Evolutionary conservation across 164 flowering plant genomes (phyloP).

Genomic region (Vitis rotundifolia): DNA sequence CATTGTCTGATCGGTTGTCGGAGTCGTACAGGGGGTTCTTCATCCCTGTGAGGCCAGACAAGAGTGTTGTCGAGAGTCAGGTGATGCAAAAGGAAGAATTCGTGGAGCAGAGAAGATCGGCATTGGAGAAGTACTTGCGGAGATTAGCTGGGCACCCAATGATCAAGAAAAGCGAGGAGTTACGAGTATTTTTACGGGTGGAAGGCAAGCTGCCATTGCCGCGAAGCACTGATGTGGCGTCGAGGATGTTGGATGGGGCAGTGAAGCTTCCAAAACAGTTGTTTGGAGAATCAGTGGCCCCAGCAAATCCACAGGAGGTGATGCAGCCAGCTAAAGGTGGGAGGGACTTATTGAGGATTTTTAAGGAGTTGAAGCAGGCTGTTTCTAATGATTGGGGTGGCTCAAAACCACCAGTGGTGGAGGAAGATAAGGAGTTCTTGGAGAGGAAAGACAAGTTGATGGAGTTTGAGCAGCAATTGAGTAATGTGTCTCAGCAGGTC

Average conservation of each 20-base stretch:
- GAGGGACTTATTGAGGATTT: conserved; percentile 80
- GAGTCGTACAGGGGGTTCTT: conserved; percentile 80
- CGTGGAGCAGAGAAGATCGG: conserved; percentile 86
- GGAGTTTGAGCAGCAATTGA: conserved; percentile 79
- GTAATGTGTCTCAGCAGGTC: conserved; percentile 80
- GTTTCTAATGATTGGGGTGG: conserved; percentile 90
- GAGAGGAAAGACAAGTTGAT: conserved; percentile 79
- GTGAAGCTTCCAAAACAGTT: conserved; percentile 84
- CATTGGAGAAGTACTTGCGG: conserved; percentile 88
- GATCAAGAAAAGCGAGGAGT: conserved; percentile 77
- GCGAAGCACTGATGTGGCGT: conserved; percentile 65
- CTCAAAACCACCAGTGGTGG: conserved; percentile 59
- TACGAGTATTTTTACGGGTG: conserved; percentile 75
- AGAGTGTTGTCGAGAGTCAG: conserved; percentile 93
- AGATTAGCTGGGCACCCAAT: conserved; percentile 79
- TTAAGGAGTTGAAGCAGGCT: conserved; percentile 88
- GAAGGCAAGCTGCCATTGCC: conserved; percentile 79
- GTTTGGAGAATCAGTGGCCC: conserved; percentile 58
- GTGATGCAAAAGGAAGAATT: conserved; percentile 99
- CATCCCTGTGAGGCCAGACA: conserved; percentile 88
- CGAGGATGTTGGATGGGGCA: conserved; percentile 93
- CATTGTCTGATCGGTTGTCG: conserved; percentile 69
- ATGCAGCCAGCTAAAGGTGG: conserved; percentile 91
- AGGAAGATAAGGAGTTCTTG: conserved; percentile 90
- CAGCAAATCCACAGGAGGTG: conserved; percentile 55